These are phyloP conservation scores for Hypholoma fasciculare DNA, from an alignment of 768 basidiomycete genomes.

Conservation along the genomic window DNA sequence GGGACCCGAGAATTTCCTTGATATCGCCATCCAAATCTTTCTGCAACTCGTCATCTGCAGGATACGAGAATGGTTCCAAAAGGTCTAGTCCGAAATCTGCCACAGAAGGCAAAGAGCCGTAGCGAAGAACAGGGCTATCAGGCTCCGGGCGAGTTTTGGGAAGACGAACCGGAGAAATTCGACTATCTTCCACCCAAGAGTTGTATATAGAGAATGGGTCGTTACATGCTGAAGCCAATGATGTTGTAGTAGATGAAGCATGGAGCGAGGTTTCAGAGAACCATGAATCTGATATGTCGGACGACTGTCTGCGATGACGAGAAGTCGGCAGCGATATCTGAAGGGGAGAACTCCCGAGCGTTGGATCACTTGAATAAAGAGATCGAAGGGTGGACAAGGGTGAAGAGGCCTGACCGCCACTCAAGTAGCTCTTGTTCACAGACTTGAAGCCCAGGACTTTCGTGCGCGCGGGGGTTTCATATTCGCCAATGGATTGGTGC, in stretches of 20 bases:
- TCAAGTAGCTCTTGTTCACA: conserved; percentile 10
- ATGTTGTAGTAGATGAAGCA: conserved; percentile 19
- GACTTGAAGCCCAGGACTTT: conserved; percentile 14
- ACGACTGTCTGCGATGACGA: conserved; percentile 29
- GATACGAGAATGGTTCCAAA: conserved; percentile 54
- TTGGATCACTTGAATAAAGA: conserved; percentile 26
- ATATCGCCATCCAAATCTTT: conserved; percentile 31
- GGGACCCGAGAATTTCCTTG: conserved; percentile 28
- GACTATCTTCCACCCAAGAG: conserved; percentile 30
- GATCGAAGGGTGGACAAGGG: conserved; percentile 36
- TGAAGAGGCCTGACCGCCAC: conserved; percentile 19
- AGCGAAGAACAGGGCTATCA: conserved; percentile 60
- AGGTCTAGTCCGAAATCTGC: conserved; percentile 53
- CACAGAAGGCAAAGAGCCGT: conserved; percentile 30
- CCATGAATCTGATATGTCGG: conserved; percentile 44
- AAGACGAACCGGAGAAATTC: conserved; percentile 25
- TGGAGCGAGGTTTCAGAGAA: conserved; percentile 32
- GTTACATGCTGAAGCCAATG: conserved; percentile 18
- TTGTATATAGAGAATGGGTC: conserved; percentile 54
- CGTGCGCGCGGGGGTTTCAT: conserved; percentile 21
- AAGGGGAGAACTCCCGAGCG: conserved; percentile 45
- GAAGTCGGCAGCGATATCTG: conserved; percentile 22
- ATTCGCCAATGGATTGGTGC: conserved; percentile 9
- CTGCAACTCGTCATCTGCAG: conserved; percentile 28
- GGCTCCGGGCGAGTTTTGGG: conserved; percentile 32